Evolutionary conservation across 306 rosid species (phyloP), one percentile per base, ranked within the genome.

Genomic region (Vigna angularis): DNA sequence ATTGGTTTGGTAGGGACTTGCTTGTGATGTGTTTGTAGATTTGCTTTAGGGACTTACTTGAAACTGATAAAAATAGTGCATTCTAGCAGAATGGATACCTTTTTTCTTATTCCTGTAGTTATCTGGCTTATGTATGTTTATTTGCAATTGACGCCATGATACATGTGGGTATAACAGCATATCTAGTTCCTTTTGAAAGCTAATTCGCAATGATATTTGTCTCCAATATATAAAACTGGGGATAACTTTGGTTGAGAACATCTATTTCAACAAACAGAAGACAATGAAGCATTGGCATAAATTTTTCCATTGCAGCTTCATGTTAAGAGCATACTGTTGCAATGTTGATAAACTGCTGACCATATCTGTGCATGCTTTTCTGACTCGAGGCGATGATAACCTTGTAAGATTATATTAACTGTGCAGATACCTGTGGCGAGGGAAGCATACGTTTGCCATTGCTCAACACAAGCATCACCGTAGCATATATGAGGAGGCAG

Each of bases 391-490:
- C 75, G 81, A 38, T 47, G 3, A 13, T 61, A 62, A 75, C 78
- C 57, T 56, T 63, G 10, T 42, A 66, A 20, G 32, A 9, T 47
- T 30, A 71, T 42, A 58, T 76, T 85, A 73, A 40, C 59, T 61
- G 6, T 83, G 78, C 79, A 95, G 99, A 85, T 95, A 95, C 77
- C 82, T 95, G 55, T 95, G 99, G 99, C 96, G 96, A 67, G 94
- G 87, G 75, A 93, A 89, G 81, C 78, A 91, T 82, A 85, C 99
- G 16, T 95, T 89, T 80, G 99, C 97, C 85, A 95, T 95, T 81
- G 91, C 99, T 84, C 99, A 91, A 84, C 99, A 95, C 87, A 95
- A 95, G 89, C 98, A 95, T 83, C 98, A 93, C 71, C 91, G 14
- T 26, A 95, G 89, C 70, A 90, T 93, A 80, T 95, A 89, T 0